phyloP scores from a whole-genome alignment of 345 rosid genomes.

The Mercurialis annua region DNA sequence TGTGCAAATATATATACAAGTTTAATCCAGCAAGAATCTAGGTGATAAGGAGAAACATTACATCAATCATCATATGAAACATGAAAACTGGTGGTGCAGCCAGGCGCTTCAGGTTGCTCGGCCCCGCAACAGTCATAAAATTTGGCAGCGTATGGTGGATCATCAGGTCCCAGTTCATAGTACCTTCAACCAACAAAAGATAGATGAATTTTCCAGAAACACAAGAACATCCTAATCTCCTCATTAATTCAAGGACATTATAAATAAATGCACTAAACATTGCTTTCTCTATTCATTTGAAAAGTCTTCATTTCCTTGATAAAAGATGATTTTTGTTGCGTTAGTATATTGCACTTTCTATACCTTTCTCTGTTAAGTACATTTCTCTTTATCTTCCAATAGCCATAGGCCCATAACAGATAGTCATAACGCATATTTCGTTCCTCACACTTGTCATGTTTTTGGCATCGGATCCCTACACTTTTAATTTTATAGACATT shows the following conservation, averaged over 20 bases:
- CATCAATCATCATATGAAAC: constrained; percentile 62
- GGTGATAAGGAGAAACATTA: constrained; percentile 12
- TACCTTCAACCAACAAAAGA: constrained; percentile 49
- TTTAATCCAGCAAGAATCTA: constrained; percentile 8
- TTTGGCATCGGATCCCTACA: too few species aligned
- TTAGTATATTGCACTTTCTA: not conserved
- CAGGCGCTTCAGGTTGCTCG: constrained; percentile 80
- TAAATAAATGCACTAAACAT: not conserved
- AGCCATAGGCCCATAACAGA: not conserved
- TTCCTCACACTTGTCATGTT: too few species aligned
- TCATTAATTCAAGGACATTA: not conserved
- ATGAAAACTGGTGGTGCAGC: constrained; percentile 63
- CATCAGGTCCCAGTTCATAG: constrained; percentile 75
- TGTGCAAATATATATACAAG: constrained; percentile 5
- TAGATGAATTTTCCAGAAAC: not conserved
- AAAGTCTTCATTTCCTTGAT: not conserved
- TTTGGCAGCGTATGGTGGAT: constrained; percentile 92
- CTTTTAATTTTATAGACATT: too few species aligned
- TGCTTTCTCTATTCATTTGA: not conserved
- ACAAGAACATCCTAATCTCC: constrained; percentile 1
- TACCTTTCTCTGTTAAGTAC: not conserved
- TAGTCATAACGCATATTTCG: too few species aligned
- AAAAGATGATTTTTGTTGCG: not conserved
- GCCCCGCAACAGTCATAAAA: constrained; percentile 93
- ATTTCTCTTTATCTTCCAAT: not conserved